These are phyloP conservation scores for Protoeuglena noctilucae DNA, from an alignment of 139 green algal genomes.

Conservation along the genomic window DNA sequence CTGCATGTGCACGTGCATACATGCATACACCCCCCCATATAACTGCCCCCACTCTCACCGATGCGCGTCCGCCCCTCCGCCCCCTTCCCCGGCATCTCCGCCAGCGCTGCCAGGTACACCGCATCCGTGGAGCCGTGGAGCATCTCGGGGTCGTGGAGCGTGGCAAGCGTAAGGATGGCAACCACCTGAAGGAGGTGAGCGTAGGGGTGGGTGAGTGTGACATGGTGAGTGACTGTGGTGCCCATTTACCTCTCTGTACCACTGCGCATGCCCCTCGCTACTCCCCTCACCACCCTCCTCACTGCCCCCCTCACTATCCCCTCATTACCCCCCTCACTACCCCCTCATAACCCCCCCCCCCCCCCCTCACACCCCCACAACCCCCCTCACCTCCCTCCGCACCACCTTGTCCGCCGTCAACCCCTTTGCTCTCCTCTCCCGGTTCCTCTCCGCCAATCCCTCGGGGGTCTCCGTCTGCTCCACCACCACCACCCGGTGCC, in stretches of 20 bases:
- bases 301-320: neutral
- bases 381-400: neutral
- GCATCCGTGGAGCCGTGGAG: slow-evolving; percentile 41
- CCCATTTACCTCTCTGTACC: slow-evolving; percentile 56
- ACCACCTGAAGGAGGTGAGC: no score
- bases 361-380: neutral
- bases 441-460: slow-evolving; percentile 64
- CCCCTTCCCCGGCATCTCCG: slow-evolving; percentile 13
- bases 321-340: neutral
- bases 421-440: slow-evolving; percentile 29
- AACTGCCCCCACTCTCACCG: no score
- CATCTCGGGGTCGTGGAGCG: slow-evolving; percentile 82
- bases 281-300: neutral
- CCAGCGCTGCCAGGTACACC: slow-evolving; percentile 28
- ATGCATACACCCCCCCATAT: no score
- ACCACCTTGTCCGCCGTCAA: slow-evolving; percentile 20
- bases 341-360: no score
- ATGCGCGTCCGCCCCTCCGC: neutral
- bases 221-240: no score
- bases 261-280: neutral
- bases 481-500: slow-evolving; percentile 78
- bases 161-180: slow-evolving; percentile 67
- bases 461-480: slow-evolving; percentile 91
- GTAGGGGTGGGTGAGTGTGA: no score
- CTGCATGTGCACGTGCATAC: no score